phyloP scores from a whole-genome alignment of 257 asterid species.

The Ilex asprella region DNA sequence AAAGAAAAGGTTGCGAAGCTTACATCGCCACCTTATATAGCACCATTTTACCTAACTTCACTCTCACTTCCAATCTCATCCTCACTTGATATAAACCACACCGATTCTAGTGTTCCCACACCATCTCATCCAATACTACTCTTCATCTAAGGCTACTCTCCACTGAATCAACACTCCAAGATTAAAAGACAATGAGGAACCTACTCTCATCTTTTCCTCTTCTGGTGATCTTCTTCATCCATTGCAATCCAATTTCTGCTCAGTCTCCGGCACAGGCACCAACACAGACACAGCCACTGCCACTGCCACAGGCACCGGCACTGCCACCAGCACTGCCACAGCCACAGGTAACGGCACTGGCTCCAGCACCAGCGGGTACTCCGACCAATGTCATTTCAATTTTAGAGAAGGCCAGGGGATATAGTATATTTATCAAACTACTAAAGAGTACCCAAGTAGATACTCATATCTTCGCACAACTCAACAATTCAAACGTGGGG shows the following conservation, averaged over 20 bases:
- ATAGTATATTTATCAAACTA: not conserved
- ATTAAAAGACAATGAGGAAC: not conserved
- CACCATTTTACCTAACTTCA: not conserved
- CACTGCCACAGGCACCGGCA: not conserved
- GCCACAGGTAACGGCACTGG: not conserved
- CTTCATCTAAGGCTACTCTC: not conserved
- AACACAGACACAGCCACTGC: not conserved
- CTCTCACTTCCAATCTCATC: not conserved
- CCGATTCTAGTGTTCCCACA: too few species aligned
- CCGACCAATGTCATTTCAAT: not conserved
- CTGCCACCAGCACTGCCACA: too few species aligned
- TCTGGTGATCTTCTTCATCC: not conserved
- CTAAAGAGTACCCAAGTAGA: not conserved
- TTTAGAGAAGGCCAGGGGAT: not conserved
- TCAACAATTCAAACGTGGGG: conserved; percentile 1
- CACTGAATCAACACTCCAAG: not conserved
- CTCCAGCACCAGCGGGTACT: not conserved
- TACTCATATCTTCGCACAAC: not conserved
- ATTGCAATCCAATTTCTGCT: not conserved
- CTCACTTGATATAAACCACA: not conserved
- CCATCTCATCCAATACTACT: not conserved
- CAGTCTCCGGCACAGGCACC: not conserved
- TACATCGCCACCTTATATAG: not conserved
- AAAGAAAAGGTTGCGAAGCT: not conserved
- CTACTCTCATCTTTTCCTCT: not conserved